Evolutionary conservation across 148 eudicot species (phyloP), one percentile per base, ranked within the genome.

Genomic region (Nepenthes gracilis): DNA sequence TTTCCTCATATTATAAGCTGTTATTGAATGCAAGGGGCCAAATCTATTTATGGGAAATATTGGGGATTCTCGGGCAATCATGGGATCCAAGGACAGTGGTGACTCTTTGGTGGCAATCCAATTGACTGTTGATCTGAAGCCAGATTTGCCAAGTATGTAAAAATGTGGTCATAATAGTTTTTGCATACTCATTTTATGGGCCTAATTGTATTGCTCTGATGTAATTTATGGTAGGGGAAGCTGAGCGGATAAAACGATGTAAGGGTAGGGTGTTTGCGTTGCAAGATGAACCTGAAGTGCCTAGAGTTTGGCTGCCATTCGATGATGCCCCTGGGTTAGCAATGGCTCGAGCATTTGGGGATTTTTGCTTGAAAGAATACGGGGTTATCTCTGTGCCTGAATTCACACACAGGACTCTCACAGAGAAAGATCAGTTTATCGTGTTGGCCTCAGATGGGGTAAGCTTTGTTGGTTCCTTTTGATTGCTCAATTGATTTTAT

Each of bases 271-370:
- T 94, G 33, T 94, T 94, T 74, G 97, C 99, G 13, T 77, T 94
- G 75, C 93, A 89, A 81, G 99, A 94, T 71, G 99, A 94, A 65
- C 99, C 99, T 61, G 99, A 94, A 73, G 99, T 94, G 65, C 80
- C 79, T 52, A 82, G 99, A 70, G 99, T 94, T 74, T 94, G 99
- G 97, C 74, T 94, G 37, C 99, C 99, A 33, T 94, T 81, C 77
- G 99, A 89, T 71, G 92, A 94, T 81, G 99, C 99, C 58, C 99
- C 99, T 69, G 97, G 99, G 61, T 74, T 94, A 70, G 99, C 99
- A 61, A 94, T 94, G 99, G 99, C 99, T 47, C 87, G 99, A 58
- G 99, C 99, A 65, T 94, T 94, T 71, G 99, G 99, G 43, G 99
- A 94, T 66, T 94, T 89, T 54, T 94, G 99, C 69, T 68, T 94